Base-by-base conservation (phyloP, 2,329 filamentous ascomycete species). In the Fusarium nanum region DNA sequence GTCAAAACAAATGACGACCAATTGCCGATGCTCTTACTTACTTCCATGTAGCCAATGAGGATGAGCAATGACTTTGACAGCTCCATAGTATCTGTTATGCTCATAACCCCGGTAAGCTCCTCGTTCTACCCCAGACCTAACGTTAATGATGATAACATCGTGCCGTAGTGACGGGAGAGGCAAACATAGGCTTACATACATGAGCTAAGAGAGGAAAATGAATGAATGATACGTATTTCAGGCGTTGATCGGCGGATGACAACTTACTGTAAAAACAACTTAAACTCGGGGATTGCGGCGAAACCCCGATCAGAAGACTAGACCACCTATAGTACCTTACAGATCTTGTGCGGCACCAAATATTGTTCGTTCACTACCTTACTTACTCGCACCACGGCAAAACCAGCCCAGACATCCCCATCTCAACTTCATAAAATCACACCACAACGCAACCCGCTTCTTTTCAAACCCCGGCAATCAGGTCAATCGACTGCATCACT, bases 61-160 rank as follows among this genome's bases (percentile, higher is more conserved):
- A 14, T 32, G 2, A 5, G 7, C 7, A 8, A 12, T 12, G 2
- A 10, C 9, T 13, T 13, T 6, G 32, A 42, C 66, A 58, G 64
- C 45, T 71, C 55, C 71, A 57, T 56, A 45, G 10, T 20, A 18
- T 40, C 55, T 46, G 50, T 45, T 64, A 58, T 53, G 27, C 37
- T 44, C 56, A 68, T 69, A 63, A 69, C 72, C 64, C 63, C 70
- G 68, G 54, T 66, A 64, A 57, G 48, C 40, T 48, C 28, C 50
- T 65, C 37, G 42, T 49, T 50, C 40, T 56, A 57, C 60, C 60
- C 68, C 63, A 68, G 56, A 48, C 41, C 44, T 9, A 52, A 54
- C 45, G 20, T 50, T 46, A 70, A 58, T 13, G 48, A 71, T 72
- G 69, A 72, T 67, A 72, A 70, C 69, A 72, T 72, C 50, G 46